Evolutionary conservation across 306 rosid species (phyloP).

Genomic region (Vicia faba): DNA sequence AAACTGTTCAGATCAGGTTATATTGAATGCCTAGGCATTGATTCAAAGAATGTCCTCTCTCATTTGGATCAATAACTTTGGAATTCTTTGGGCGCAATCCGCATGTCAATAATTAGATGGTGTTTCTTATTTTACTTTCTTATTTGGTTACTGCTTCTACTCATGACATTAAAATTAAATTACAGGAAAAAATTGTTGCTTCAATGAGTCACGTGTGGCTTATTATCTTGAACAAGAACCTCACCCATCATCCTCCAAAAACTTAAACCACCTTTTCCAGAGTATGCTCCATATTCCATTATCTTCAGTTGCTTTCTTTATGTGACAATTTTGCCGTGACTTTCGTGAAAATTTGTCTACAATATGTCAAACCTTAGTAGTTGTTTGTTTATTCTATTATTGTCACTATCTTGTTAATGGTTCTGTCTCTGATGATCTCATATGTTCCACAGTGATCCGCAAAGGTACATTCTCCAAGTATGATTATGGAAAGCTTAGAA

Average conservation of each 20-base stretch:
- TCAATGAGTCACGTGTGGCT: slow-evolving; percentile 81
- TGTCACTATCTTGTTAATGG: background rate
- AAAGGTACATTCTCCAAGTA: slow-evolving; percentile 75
- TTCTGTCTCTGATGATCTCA: slow-evolving; percentile 25
- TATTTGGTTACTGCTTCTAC: slow-evolving; percentile 28
- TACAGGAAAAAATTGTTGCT: slow-evolving; percentile 90
- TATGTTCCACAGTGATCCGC: slow-evolving; percentile 77
- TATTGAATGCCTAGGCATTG: slow-evolving; percentile 6
- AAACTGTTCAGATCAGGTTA: slow-evolving; percentile 25
- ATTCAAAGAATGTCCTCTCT: background rate
- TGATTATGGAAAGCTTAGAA: slow-evolving; percentile 80
- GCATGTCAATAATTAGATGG: slow-evolving; percentile 3
- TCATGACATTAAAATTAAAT: slow-evolving; percentile 40
- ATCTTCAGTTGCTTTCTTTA: slow-evolving; percentile 36
- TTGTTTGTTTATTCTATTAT: background rate
- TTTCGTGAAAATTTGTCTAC: slow-evolving; percentile 4
- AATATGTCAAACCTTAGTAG: slow-evolving; percentile 7
- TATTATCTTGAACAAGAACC: slow-evolving; percentile 81
- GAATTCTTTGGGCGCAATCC: slow-evolving; percentile 18
- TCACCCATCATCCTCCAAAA: slow-evolving; percentile 87
- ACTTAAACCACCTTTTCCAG: slow-evolving; percentile 88
- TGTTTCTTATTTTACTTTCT: slow-evolving; percentile 8
- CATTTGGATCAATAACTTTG: slow-evolving; percentile 22
- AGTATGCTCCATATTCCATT: slow-evolving; percentile 52
- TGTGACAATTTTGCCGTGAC: slow-evolving; percentile 23